A percentile compares a stretch with the other conserved stretches of the same genome.
Conservation (phyloP, 179 eudicot genomes). For the Silene vulgaris region DNA sequence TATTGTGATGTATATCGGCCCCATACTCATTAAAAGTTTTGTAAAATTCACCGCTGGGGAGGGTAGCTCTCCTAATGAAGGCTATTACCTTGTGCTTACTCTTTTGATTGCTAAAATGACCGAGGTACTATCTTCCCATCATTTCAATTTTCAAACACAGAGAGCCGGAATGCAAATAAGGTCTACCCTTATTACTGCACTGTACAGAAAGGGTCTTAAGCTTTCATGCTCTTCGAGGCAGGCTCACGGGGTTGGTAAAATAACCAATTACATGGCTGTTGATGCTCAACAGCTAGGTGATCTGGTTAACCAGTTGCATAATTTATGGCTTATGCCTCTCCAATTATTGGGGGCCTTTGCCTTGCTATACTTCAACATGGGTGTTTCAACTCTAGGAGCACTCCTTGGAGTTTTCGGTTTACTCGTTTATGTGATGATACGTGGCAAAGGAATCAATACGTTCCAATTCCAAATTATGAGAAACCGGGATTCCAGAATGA, state of each 20-base stretch:
- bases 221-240: constrained; percentile 80
- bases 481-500: constrained; percentile 75
- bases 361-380: constrained; percentile 31
- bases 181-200: constrained; percentile 26
- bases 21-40: constrained; percentile 25
- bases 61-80: constrained; percentile 25
- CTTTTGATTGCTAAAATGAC: constrained; percentile 18
- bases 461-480: constrained; percentile 64
- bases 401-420: constrained; percentile 44
- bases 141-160: constrained; percentile 25
- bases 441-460: constrained; percentile 53
- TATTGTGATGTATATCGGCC: constrained; percentile 24
- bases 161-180: constrained; percentile 21
- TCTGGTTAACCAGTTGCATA: constrained; percentile 81
- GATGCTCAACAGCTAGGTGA: constrained; percentile 97
- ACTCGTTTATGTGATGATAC: constrained; percentile 46
- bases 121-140: constrained; percentile 22
- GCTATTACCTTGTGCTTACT: constrained; percentile 26
- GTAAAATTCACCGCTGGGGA: constrained; percentile 25
- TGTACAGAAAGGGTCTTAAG: constrained; percentile 73
- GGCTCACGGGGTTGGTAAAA: constrained; percentile 84
- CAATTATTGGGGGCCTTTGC: constrained; percentile 54
- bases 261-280: constrained; percentile 91
- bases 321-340: constrained; percentile 80
- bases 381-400: constrained; percentile 38